Evolutionary conservation across 1,139 yeast genomes (phyloP).

Genomic region (Geotrichum klebahnii): DNA sequence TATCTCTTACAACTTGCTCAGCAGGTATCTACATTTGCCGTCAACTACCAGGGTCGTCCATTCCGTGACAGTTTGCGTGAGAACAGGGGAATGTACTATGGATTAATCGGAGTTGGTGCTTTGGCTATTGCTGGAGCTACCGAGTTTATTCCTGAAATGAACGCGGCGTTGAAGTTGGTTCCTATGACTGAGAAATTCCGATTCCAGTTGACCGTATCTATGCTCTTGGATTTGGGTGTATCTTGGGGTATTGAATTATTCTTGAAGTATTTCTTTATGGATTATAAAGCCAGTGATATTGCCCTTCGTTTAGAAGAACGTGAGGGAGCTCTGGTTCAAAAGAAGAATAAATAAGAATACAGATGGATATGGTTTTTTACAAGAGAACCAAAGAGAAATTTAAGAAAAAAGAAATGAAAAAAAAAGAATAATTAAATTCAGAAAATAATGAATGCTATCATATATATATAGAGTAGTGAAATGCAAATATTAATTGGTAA

Average conservation of each 20-base stretch:
- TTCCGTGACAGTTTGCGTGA: conserved; percentile 87
- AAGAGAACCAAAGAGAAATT: neutral
- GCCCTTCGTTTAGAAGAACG: conserved; percentile 48
- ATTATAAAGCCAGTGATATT: conserved; percentile 87
- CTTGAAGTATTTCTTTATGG: conserved; percentile 82
- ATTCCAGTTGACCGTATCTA: conserved; percentile 64
- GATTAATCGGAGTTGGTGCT: conserved; percentile 84
- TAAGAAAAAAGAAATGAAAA: neutral
- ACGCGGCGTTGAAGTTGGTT: conserved; percentile 86
- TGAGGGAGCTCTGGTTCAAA: conserved; percentile 31
- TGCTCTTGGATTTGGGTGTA: conserved; percentile 70
- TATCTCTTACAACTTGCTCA: conserved; percentile 90
- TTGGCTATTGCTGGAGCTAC: conserved; percentile 90
- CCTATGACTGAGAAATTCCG: conserved; percentile 78
- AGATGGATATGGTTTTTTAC: neutral
- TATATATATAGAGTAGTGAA: neutral
- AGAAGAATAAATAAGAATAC: conserved; percentile 32
- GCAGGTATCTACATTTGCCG: conserved; percentile 96
- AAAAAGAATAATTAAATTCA: neutral
- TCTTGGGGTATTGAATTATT: conserved; percentile 77
- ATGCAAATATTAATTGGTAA: too few relatives aligned
- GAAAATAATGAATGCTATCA: neutral
- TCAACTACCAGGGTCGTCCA: conserved; percentile 95
- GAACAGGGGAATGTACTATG: conserved; percentile 96
- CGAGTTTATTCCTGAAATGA: conserved; percentile 90